Percentiles rank a stretch among this genome's conserved stretches.
Evolutionary conservation across 192 early-diverging fungal species (phyloP).

Genomic region (Rhizophagus sp.): DNA sequence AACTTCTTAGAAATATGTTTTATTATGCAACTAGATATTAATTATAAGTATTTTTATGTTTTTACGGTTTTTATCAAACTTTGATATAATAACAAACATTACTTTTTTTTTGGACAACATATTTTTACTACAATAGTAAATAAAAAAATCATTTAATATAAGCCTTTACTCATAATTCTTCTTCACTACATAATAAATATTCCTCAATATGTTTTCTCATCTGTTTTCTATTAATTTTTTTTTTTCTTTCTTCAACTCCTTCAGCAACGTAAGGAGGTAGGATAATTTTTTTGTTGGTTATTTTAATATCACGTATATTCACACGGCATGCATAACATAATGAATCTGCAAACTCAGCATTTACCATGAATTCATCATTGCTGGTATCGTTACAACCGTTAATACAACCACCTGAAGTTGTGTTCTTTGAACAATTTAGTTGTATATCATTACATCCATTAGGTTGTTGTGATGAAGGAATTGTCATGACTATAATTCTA

Average conservation of each 20-base stretch:
- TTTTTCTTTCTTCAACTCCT: slow-evolving; percentile 28
- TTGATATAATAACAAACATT: background rate
- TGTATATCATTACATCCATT: background rate
- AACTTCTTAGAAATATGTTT: background rate
- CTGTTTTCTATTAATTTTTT: slow-evolving; percentile 43
- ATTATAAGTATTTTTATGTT: too few species aligned
- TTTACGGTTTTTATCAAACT: background rate
- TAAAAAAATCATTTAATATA: background rate
- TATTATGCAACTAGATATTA: too few species aligned
- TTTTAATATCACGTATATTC: slow-evolving; percentile 49
- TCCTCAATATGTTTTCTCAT: slow-evolving; percentile 64
- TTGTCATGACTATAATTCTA: slow-evolving; percentile 45
- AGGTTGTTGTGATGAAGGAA: background rate
- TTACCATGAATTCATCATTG: background rate
- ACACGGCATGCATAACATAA: slow-evolving; percentile 59
- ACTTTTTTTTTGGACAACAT: background rate
- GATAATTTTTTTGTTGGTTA: slow-evolving; percentile 35
- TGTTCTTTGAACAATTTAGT: background rate
- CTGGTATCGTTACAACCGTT: background rate
- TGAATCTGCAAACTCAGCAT: slow-evolving; percentile 35
- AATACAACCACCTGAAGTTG: background rate
- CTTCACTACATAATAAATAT: slow-evolving; percentile 61
- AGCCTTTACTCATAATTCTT: slow-evolving; percentile 23
- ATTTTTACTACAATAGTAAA: background rate
- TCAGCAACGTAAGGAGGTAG: slow-evolving; percentile 49